Conservation (phyloP, 495 filamentous ascomycete genomes). For the Diplogelasinospora grovesii region DNA sequence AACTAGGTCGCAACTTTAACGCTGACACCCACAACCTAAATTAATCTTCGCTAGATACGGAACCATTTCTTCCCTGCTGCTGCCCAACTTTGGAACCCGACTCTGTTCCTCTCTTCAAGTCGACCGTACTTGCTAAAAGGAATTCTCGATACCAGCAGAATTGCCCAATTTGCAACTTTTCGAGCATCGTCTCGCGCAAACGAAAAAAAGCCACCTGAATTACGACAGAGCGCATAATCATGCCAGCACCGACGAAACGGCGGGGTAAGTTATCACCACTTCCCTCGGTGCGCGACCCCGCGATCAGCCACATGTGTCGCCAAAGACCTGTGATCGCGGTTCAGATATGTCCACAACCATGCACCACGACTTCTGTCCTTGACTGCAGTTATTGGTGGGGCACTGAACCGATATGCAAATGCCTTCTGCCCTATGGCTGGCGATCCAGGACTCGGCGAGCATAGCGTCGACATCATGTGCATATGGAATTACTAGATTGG, state of each 20-base stretch:
- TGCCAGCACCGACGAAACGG: conserved; percentile 26
- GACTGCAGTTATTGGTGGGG: too few relatives aligned
- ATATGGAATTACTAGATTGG: too few relatives aligned
- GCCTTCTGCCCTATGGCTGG: too few relatives aligned
- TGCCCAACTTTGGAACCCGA: conserved; percentile 9
- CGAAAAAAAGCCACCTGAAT: conserved; percentile 2
- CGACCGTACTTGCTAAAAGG: not conserved
- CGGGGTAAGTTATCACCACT: conserved; percentile 27
- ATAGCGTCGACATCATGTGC: too few relatives aligned
- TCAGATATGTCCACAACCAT: too few relatives aligned
- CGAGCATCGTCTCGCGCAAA: not conserved
- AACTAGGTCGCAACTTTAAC: conserved; percentile 7
- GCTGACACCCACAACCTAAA: conserved; percentile 10
- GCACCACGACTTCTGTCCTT: too few relatives aligned
- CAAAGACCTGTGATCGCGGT: too few relatives aligned
- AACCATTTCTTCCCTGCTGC: conserved; percentile 2
- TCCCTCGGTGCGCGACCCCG: conserved; percentile 15
- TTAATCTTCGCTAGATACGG: not conserved
- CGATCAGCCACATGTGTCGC: conserved; percentile 13
- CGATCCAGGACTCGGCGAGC: too few relatives aligned
- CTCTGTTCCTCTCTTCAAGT: not conserved
- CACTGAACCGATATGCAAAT: too few relatives aligned
- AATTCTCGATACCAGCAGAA: not conserved
- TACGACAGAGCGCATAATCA: conserved; percentile 8
- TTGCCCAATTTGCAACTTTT: not conserved